These are phyloP conservation scores for Excoecaria cochinchinensis DNA, from an alignment of 345 rosid genomes.

Conservation along the genomic window DNA sequence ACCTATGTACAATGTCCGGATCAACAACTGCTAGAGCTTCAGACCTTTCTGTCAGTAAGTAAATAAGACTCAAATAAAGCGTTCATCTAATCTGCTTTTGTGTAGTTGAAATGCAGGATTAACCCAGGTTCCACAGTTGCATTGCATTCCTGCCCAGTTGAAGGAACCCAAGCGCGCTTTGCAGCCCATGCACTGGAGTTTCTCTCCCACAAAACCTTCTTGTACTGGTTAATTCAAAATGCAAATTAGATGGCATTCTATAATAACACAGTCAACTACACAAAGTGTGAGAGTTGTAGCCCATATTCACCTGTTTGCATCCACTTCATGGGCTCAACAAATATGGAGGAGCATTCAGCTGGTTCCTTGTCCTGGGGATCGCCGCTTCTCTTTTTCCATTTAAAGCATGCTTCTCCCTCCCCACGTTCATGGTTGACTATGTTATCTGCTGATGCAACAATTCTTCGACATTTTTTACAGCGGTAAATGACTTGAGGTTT, in stretches of 20 bases:
- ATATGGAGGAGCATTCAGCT: slow-evolving; percentile 69
- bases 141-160: slow-evolving; percentile 40
- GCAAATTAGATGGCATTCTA: slow-evolving; percentile 4
- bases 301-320: slow-evolving; percentile 58
- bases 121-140: slow-evolving; percentile 36
- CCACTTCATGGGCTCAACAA: slow-evolving; percentile 96
- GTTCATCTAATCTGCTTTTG: slow-evolving; percentile 59
- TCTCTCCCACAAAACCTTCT: slow-evolving; percentile 54
- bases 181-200: slow-evolving; percentile 31
- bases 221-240: slow-evolving; percentile 48
- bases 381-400: slow-evolving; percentile 67
- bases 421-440: slow-evolving; percentile 64
- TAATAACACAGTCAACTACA: background rate
- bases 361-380: slow-evolving; percentile 32
- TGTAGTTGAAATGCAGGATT: slow-evolving; percentile 35
- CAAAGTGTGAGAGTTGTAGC: background rate
- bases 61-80: slow-evolving; percentile 30
- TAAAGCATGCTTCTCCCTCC: slow-evolving; percentile 71
- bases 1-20: background rate
- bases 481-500: slow-evolving; percentile 65
- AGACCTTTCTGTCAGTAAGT: background rate
- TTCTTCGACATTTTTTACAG: slow-evolving; percentile 79
- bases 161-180: slow-evolving; percentile 34
- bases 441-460: slow-evolving; percentile 69
- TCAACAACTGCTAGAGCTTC: background rate